Conservation (phyloP, 1,139 yeast species). For the Zygosaccharomyces pseudobailii region DNA sequence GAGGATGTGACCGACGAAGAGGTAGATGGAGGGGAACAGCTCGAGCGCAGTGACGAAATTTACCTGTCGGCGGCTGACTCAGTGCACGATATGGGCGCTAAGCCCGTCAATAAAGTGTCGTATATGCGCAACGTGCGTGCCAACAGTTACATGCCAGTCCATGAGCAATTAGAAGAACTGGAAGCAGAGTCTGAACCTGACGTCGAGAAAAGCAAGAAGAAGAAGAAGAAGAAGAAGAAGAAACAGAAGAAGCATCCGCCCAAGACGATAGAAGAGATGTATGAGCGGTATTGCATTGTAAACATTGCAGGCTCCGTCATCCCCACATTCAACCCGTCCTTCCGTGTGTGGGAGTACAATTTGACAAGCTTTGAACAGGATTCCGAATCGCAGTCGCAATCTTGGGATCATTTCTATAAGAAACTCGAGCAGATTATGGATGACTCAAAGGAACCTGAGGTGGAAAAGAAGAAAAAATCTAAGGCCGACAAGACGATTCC, state of each 20-base stretch:
- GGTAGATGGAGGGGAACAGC: slow-evolving; percentile 16
- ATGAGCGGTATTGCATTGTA: slow-evolving; percentile 63
- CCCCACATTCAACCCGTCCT: slow-evolving; percentile 80
- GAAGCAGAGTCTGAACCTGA: not conserved
- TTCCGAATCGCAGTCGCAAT: slow-evolving; percentile 21
- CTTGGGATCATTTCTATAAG: slow-evolving; percentile 55
- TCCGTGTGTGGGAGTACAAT: slow-evolving; percentile 84
- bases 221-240: slow-evolving; percentile 35
- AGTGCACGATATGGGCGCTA: slow-evolving; percentile 46
- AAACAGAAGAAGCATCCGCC: slow-evolving; percentile 36
- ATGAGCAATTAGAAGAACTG: slow-evolving; percentile 12
- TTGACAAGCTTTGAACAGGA: slow-evolving; percentile 45
- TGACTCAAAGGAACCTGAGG: slow-evolving; percentile 4
- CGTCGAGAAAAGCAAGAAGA: slow-evolving; percentile 8
- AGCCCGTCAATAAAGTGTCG: slow-evolving; percentile 57
- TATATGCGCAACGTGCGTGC: slow-evolving; percentile 57
- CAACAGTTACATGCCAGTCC: slow-evolving; percentile 42
- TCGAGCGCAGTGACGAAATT: slow-evolving; percentile 13
- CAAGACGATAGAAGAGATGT: slow-evolving; percentile 38
- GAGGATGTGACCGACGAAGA: slow-evolving; percentile 16
- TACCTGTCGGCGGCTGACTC: slow-evolving; percentile 30
- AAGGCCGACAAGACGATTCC: slow-evolving; percentile 64
- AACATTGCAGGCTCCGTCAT: slow-evolving; percentile 73
- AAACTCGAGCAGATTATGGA: slow-evolving; percentile 40
- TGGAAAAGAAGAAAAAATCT: slow-evolving; percentile 28